Percentiles rank a stretch among this genome's conserved stretches.
Conservation (phyloP, 2,329 filamentous ascomycete species). For the Diaporthe velutina region DNA sequence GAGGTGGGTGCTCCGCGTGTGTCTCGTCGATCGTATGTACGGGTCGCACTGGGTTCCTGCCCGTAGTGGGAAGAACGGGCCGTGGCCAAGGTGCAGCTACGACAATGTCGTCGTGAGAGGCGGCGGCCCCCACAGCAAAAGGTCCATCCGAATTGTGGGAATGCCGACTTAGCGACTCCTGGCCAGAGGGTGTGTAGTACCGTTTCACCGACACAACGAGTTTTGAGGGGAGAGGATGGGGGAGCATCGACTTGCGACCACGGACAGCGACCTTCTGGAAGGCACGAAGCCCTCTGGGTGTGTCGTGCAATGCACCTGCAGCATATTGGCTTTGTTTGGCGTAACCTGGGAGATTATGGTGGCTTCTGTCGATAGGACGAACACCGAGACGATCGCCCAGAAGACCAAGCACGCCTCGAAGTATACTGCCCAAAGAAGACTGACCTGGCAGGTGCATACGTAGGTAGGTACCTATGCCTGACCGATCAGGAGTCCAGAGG, state of each 20-base stretch:
- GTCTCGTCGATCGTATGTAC: neutral
- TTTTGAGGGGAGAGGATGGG: neutral
- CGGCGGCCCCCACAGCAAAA: neutral
- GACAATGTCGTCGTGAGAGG: neutral
- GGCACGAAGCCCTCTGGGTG: neutral
- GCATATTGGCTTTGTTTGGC: neutral
- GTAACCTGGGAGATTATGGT: slow-evolving; percentile 5
- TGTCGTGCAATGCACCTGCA: slow-evolving; percentile 4
- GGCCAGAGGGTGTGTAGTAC: slow-evolving; percentile 7
- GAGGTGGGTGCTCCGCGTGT: neutral
- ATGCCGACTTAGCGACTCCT: neutral
- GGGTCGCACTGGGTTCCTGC: neutral
- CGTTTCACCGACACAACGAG: neutral
- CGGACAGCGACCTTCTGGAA: slow-evolving; percentile 1
- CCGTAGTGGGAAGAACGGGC: neutral
- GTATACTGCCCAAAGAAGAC: slow-evolving; percentile 11
- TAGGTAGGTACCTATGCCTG: neutral
- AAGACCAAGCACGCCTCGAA: neutral
- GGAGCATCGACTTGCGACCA: neutral
- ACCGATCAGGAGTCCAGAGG: neutral
- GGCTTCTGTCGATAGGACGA: slow-evolving; percentile 1
- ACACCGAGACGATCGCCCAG: slow-evolving; percentile 13
- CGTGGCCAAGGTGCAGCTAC: neutral
- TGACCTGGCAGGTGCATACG: neutral
- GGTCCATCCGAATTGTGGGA: neutral